Conservation (phyloP, 2,329 filamentous ascomycete species). For the Ophiostoma piceae region DNA sequence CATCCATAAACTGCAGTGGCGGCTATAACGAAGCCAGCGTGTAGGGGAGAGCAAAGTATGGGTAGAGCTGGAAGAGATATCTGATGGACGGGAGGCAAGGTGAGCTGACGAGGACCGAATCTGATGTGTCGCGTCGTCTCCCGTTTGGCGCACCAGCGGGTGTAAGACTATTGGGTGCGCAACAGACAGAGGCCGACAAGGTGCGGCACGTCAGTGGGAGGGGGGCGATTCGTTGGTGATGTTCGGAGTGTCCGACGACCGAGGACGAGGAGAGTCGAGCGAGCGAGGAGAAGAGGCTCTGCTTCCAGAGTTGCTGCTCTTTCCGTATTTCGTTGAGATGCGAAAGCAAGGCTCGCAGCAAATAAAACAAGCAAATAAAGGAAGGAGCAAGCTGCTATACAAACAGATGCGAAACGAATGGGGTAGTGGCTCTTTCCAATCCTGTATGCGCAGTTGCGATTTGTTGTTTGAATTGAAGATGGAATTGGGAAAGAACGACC, state of each 20-base stretch:
- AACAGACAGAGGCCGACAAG: background rate
- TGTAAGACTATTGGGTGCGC: slow-evolving; percentile 13
- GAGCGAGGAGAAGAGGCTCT: background rate
- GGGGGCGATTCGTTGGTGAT: slow-evolving; percentile 1
- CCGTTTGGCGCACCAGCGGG: background rate
- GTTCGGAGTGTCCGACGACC: background rate
- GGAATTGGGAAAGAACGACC: slow-evolving; percentile 25
- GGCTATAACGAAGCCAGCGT: slow-evolving; percentile 15
- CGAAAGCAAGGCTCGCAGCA: background rate
- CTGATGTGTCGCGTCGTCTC: background rate
- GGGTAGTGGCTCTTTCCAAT: slow-evolving; percentile 24
- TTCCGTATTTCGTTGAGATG: background rate
- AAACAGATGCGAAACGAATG: slow-evolving; percentile 18
- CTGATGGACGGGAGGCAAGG: no score
- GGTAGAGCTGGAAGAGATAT: background rate
- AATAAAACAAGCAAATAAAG: background rate
- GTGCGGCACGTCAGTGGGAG: background rate
- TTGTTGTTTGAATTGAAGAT: slow-evolving; percentile 22
- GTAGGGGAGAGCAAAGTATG: background rate
- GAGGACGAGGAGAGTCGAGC: background rate
- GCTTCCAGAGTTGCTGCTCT: background rate
- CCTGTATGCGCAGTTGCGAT: slow-evolving; percentile 19
- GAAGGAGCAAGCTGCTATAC: background rate
- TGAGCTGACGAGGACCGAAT: background rate
- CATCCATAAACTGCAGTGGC: slow-evolving; percentile 33